A percentile compares a stretch with the other conserved stretches of the same genome.
These are phyloP conservation scores for Lasiodiplodia sp. DNA, from an alignment of 2,329 filamentous ascomycete species.

Conservation along the genomic window DNA sequence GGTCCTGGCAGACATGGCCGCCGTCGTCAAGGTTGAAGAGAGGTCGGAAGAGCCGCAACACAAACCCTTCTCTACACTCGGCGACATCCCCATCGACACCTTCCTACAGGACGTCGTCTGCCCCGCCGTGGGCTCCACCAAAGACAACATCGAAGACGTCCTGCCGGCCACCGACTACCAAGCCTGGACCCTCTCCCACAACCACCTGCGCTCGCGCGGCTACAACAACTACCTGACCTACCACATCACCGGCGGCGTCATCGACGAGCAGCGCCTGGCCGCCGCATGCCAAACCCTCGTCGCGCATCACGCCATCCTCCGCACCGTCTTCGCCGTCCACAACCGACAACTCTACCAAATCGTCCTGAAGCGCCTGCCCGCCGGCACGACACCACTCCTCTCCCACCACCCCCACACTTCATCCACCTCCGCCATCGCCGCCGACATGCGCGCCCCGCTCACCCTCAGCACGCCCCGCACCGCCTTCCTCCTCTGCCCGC, in stretches of 20 bases:
- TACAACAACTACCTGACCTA: background rate
- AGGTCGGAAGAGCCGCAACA: slow-evolving; percentile 33
- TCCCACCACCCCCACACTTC: background rate
- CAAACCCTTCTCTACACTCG: background rate
- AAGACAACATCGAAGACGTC: slow-evolving; percentile 5
- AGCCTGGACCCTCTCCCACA: background rate
- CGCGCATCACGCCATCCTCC: slow-evolving; percentile 43
- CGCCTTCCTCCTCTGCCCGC: slow-evolving; percentile 44
- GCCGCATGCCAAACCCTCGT: slow-evolving; percentile 36
- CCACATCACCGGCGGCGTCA: background rate
- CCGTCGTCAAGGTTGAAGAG: slow-evolving; percentile 1
- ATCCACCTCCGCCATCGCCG: slow-evolving; percentile 43
- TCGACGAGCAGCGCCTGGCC: background rate
- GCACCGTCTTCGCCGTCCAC: slow-evolving; percentile 45
- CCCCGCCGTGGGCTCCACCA: background rate
- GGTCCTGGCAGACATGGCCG: slow-evolving; percentile 33
- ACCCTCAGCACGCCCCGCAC: slow-evolving; percentile 48
- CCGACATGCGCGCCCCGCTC: slow-evolving; percentile 45
- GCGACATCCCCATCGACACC: background rate
- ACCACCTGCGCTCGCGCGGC: background rate
- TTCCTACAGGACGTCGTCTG: background rate
- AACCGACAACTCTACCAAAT: slow-evolving; percentile 44
- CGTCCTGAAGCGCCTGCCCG: slow-evolving; percentile 27
- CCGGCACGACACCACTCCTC: background rate
- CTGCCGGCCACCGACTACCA: background rate